Conservation (phyloP, 495 filamentous ascomycete species). For the Thozetella sp. region DNA sequence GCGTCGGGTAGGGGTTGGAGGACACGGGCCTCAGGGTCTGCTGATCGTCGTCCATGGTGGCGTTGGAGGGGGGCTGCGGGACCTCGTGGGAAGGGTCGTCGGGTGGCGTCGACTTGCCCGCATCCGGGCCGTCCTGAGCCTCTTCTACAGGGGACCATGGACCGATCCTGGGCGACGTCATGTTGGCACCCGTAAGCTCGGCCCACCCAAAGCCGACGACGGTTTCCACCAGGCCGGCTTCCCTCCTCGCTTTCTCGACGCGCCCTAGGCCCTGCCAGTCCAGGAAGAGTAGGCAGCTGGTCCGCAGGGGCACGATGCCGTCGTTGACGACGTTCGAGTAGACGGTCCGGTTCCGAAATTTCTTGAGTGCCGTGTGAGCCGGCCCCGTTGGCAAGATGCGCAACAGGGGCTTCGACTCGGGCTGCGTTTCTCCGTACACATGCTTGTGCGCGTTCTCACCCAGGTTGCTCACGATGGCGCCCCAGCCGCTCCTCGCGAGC, state of each 20-base stretch:
- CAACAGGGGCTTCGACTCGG: constrained; percentile 84
- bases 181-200: constrained; percentile 81
- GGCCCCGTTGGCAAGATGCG: constrained; percentile 92
- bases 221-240: constrained; percentile 88
- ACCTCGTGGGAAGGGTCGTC: constrained; percentile 43
- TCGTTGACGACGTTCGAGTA: constrained; percentile 99
- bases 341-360: constrained; percentile 87
- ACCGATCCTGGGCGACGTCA: constrained; percentile 30
- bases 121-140: constrained; percentile 16
- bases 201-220: constrained; percentile 94
- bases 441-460: constrained; percentile 65
- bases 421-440: constrained; percentile 65
- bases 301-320: constrained; percentile 92
- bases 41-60: constrained; percentile 54
- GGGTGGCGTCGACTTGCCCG: constrained; percentile 23
- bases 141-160: constrained; percentile 33
- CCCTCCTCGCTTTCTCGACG: constrained; percentile 91
- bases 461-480: constrained; percentile 77
- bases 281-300: constrained; percentile 93
- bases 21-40: constrained; percentile 40
- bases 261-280: constrained; percentile 94
- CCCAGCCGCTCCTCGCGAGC: constrained; percentile 82
- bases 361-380: constrained; percentile 81
- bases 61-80: constrained; percentile 59
- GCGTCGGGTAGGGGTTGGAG: constrained; percentile 14